Evolutionary conservation across 108 stramenopile species (phyloP), one percentile per base, ranked within the genome.

Genomic region (Aurantiochytrium sp.): DNA sequence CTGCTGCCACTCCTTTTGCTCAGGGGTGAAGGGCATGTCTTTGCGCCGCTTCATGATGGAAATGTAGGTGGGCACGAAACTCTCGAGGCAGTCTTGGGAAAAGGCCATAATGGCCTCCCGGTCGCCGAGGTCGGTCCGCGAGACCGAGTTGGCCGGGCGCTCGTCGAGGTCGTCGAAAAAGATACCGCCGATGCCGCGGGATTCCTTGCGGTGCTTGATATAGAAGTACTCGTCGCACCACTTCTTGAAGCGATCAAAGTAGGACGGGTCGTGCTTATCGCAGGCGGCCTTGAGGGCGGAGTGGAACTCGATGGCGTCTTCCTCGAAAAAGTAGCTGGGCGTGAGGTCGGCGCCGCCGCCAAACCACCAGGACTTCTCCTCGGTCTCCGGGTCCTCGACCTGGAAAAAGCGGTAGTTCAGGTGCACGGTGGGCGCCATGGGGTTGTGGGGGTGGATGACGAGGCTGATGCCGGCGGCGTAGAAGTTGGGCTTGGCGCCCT

Each of bases 321-420:
- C 97, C 88, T 94, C 94, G 69, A 97, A 89, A 55, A 99, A 90
- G 91, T 98, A 99, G 88, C 92, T 89, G 8, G 99, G 99, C n/a
- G 99, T 99, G 87, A 99, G 98, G 92, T 99, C 99, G 37, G 97
- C 97, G 50, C 99, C 99, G 31, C 99, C 99, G 24, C 99, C 99
- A 88, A 98, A 99, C 99, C 99, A 99, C 99, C 99, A 99, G 53
- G 19, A 21, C 73, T 85, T 39, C 37, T 54, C 41, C 30, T 65
- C 52, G 8, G 36, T 86, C 52, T n/a, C 54, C 24, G 68, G 73
- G 55, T 88, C 73, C 27, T 12, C 34, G 5, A 88, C 88, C 92
- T 99, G 97, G 91, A 99, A 99, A 92, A 97, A 98, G 4, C 99
- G 95, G 93, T 98, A 99, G 93, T 99, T 99, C 94, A 98, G 98